Base-by-base conservation (phyloP, 352 stramenopile species). In the Pythium aristosporum region DNA sequence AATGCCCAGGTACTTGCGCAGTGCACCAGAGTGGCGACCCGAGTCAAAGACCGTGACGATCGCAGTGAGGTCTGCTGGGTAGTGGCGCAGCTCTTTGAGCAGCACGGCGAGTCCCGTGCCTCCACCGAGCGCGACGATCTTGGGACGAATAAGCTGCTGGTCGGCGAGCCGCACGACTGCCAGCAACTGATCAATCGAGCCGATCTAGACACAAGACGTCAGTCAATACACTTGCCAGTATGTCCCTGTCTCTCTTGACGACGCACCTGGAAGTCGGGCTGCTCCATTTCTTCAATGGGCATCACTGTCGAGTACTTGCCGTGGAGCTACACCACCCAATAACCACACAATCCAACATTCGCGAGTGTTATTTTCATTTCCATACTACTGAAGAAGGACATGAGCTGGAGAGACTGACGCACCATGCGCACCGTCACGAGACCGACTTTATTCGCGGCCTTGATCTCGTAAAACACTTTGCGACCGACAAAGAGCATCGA, bases 21-120 rank as follows among this genome's bases (percentile, higher is more conserved):
- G 71, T 44, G 79, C 77, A 49, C 86, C 86, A 10, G 84, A 93
- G 62, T 95, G 86, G 1, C 86, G 79, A 34, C 86, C 86, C 30
- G 86, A 95, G 61, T 95, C 86, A 50, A 95, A 95, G 2, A 95
- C 86, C 47, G 86, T 95, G 62, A 95, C 86, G 53, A 95, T 83
- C 12, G 84, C 84, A n/a, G 86, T 93, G 49, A 95, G 80, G 44
- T 95, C 85, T 11, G 86, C 86, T 2, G 86, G 86, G 63, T 95
- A 93, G 39, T 92, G 79, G 34, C 84, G 84, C 44, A 95, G 71
- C 63, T 92, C 86, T 63, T 93, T 95, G 2, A 95, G 79, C 44
- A 95, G 65, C 53, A 93, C 86, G 9, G 86, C 86, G 32, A 95
- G 76, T 1, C 86, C 86, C 9, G 86, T 95, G 41, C 86, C 86